A percentile compares a stretch with the other conserved stretches of the same genome.
phyloP scores from a whole-genome alignment of 1,139 yeast species.

The Taphrina deformans region DNA sequence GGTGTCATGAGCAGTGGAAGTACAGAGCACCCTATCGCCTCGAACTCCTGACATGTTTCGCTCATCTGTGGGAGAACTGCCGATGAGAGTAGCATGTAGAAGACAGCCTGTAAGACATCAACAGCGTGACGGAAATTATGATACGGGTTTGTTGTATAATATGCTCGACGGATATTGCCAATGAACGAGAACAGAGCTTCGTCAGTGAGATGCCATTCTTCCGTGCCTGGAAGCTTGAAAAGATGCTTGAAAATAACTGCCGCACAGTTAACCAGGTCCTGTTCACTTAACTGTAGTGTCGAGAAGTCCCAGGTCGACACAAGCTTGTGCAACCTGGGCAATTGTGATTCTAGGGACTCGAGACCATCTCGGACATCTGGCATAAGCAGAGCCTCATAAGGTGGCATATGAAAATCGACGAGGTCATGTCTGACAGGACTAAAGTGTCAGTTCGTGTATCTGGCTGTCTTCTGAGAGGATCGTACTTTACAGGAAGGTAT shows the following conservation, averaged over 20 bases:
- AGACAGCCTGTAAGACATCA: conserved; percentile 90
- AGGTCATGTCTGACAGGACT: neutral
- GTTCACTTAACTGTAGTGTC: neutral
- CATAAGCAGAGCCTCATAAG: neutral
- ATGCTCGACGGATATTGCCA: conserved; percentile 2
- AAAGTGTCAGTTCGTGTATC: neutral
- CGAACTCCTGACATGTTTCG: neutral
- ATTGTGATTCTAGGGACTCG: neutral
- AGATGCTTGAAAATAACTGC: conserved; percentile 31
- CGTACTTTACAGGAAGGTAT: neutral
- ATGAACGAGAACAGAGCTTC: conserved; percentile 12
- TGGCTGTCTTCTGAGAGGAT: no score
- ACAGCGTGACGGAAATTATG: conserved; percentile 95
- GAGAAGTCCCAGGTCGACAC: conserved; percentile 25
- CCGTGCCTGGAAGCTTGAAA: conserved; percentile 13
- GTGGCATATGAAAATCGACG: conserved; percentile 3
- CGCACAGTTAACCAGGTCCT: conserved; percentile 9
- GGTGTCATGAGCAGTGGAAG: conserved; percentile 43
- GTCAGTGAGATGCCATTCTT: conserved; percentile 19
- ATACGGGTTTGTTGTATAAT: conserved; percentile 66
- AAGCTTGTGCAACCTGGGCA: conserved; percentile 2
- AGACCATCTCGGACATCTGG: neutral
- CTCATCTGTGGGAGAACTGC: conserved; percentile 5
- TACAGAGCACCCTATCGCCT: neutral
- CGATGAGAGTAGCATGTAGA: conserved; percentile 53